Evolutionary conservation across 352 stramenopile genomes (phyloP).

Genomic region (Pythium plurisporium): DNA sequence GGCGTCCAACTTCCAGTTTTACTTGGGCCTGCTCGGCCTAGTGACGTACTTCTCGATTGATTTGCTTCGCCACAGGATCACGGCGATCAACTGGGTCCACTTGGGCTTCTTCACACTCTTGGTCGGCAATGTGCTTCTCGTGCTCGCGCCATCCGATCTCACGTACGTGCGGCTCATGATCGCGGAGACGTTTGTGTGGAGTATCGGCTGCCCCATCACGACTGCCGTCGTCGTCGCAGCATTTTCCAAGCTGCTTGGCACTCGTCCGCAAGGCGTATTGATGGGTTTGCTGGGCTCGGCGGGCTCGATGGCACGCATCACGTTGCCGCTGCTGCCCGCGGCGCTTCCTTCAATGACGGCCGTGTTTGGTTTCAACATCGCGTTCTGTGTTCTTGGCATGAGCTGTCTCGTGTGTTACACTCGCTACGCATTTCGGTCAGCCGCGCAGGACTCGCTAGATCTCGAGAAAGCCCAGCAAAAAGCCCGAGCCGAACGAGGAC

Average conservation of each 20-base stretch:
- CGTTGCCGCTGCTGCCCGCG: slow-evolving; percentile 63
- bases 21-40: slow-evolving; percentile 62
- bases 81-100: slow-evolving; percentile 69
- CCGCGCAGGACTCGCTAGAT: no score
- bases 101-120: slow-evolving; percentile 61
- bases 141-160: slow-evolving; percentile 34
- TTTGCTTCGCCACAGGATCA: slow-evolving; percentile 59
- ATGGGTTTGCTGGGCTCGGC: slow-evolving; percentile 77
- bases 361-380: slow-evolving; percentile 74
- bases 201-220: slow-evolving; percentile 73
- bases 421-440: slow-evolving; percentile 51
- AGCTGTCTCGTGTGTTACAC: slow-evolving; percentile 62
- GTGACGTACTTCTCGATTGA: slow-evolving; percentile 79
- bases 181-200: slow-evolving; percentile 74
- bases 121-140: slow-evolving; percentile 51
- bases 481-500: no score
- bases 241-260: slow-evolving; percentile 71
- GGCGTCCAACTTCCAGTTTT: slow-evolving; percentile 82
- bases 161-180: slow-evolving; percentile 48
- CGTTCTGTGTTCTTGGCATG: slow-evolving; percentile 51
- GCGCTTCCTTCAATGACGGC: slow-evolving; percentile 60
- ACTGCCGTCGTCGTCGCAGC: slow-evolving; percentile 72
- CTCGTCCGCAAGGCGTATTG: slow-evolving; percentile 66
- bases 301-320: slow-evolving; percentile 66
- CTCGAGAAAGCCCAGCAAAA: no score